Base-by-base conservation (phyloP, 768 basidiomycete genomes). In the Termitomyces sp. region DNA sequence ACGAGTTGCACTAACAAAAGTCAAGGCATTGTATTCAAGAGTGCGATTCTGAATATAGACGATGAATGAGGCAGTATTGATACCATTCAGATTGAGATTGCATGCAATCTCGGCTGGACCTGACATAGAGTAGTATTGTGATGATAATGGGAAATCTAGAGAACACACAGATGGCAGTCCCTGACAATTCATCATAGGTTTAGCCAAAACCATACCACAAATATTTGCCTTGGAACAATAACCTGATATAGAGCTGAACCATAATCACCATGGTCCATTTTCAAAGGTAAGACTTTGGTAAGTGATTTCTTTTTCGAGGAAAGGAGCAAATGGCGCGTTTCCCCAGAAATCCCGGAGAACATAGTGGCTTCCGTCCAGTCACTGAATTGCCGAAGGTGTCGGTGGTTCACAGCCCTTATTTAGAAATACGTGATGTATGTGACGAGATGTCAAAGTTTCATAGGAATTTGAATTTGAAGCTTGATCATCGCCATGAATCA, bases 91-190 rank as follows among this genome's bases (percentile, higher is more conserved):
- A 34, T 70, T 72, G 44, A 75, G 73, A 60, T 72, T 72, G 34
- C 61, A 63, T n/a, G 56, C 59, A 4, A 63, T 63, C 45, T 69
- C 60, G 2, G 20, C 20, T 22, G 42, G 20, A 44, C 20, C 6
- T 41, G 27, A 1, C 27, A 36, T 13, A 9, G 11, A 13, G 34
- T 12, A 36, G 34, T 36, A 11, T 36, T 13, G 68, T 61, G 4
- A 68, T 68, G 30, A 70, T 34, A 75, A 70, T 45, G 18, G n/a
- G 8, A 8, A 20, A 8, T 20, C 20, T 42, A n/a, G 75, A 75
- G 58, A 69, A 76, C 22, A 75, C 68, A 58, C 73, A 73, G 6
- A 76, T 68, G 0, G 73, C 74, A 13, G 70, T 71, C 27, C 74
- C 74, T 75, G 45, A n/a, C 33, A 7, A 22, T 6, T 36, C 12